Conservation (phyloP, 768 basidiomycete species). For the Cubamyces sp. region DNA sequence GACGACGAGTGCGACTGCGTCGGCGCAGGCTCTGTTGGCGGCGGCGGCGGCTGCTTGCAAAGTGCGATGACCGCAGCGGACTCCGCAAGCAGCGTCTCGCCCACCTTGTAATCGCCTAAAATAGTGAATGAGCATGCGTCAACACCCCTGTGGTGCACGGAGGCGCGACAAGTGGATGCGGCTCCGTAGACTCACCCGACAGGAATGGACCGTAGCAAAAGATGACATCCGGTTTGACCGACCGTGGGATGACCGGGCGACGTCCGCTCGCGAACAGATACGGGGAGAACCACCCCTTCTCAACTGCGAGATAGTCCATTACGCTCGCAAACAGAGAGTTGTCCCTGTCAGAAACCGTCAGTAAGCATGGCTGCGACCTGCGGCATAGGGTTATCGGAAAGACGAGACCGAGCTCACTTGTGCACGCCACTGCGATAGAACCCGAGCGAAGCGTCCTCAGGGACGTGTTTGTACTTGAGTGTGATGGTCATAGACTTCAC, state of each 20-base stretch:
- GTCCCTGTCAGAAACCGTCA: constrained; percentile 42
- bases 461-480: constrained; percentile 59
- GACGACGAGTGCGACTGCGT: constrained; percentile 32
- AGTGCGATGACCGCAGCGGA: constrained; percentile 57
- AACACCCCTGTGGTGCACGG: not conserved
- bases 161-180: not conserved
- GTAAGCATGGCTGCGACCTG: not conserved
- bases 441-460: constrained; percentile 61
- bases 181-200: constrained; percentile 40
- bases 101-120: constrained; percentile 63
- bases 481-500: constrained; percentile 63
- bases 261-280: constrained; percentile 65
- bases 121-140: not conserved
- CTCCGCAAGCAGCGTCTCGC: constrained; percentile 59
- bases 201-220: constrained; percentile 71
- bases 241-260: constrained; percentile 61
- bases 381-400: constrained; percentile 2
- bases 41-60: constrained; percentile 32
- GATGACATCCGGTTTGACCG: constrained; percentile 65
- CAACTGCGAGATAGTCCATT: constrained; percentile 62
- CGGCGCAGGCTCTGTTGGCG: constrained; percentile 23
- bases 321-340: constrained; percentile 61
- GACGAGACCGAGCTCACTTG: constrained; percentile 40
- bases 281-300: constrained; percentile 73
- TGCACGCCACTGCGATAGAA: constrained; percentile 66